Conservation (phyloP, 2,329 filamentous ascomycete species). For the Zalaria sp. region DNA sequence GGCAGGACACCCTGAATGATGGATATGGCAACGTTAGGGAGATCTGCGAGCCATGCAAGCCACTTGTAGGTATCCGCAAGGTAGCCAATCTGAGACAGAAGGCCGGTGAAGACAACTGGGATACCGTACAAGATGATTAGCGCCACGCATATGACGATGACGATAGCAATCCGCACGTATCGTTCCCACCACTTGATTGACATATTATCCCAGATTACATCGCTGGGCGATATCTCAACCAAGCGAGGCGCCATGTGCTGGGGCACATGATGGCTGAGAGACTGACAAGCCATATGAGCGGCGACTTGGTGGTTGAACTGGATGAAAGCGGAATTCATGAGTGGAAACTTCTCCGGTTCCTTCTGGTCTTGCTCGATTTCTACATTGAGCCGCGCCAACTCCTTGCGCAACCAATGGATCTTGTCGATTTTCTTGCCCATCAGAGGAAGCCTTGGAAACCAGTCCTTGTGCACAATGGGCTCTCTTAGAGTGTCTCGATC, state of each 20-base stretch:
- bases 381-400: slow-evolving; percentile 74
- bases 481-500: slow-evolving; percentile 77
- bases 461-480: slow-evolving; percentile 45
- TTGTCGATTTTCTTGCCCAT: slow-evolving; percentile 79
- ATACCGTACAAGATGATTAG: slow-evolving; percentile 86
- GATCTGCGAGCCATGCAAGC: slow-evolving; percentile 53
- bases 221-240: slow-evolving; percentile 85
- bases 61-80: slow-evolving; percentile 53
- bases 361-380: slow-evolving; percentile 88
- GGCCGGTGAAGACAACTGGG: slow-evolving; percentile 76
- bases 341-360: slow-evolving; percentile 68
- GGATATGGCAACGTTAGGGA: slow-evolving; percentile 47
- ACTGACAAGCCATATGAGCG: slow-evolving; percentile 95
- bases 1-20: slow-evolving; percentile 79
- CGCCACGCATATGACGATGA: slow-evolving; percentile 50
- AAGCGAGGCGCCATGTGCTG: slow-evolving; percentile 85
- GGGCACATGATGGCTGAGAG: slow-evolving; percentile 77
- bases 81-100: slow-evolving; percentile 61
- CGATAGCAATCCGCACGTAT: slow-evolving; percentile 56
- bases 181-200: slow-evolving; percentile 88
- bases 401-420: slow-evolving; percentile 78
- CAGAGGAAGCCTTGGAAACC: slow-evolving; percentile 47
- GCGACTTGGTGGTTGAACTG: slow-evolving; percentile 98
- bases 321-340: slow-evolving; percentile 95
- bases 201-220: slow-evolving; percentile 97